Conservation (phyloP, 140 eudicot species). For the Oenanthe javanica region DNA sequence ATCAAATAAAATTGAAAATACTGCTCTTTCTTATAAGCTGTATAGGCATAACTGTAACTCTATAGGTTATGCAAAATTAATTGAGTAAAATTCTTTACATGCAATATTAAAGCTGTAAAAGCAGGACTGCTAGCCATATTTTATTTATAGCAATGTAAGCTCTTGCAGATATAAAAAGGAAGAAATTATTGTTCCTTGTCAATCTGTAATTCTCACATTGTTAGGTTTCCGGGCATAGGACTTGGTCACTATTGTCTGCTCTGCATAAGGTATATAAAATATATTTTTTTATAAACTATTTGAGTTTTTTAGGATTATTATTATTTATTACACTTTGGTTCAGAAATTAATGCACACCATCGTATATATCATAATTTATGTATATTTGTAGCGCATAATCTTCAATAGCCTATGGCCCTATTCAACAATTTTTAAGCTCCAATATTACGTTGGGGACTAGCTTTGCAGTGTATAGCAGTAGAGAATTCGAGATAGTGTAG, state of each 20-base stretch:
- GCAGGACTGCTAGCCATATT: too few relatives aligned
- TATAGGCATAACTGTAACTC: background rate
- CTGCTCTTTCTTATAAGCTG: background rate
- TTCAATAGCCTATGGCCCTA: background rate
- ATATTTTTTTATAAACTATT: background rate
- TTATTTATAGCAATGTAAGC: too few relatives aligned
- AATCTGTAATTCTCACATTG: background rate
- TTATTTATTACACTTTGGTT: background rate
- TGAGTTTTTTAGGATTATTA: background rate
- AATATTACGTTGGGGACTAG: background rate
- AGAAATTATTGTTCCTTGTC: background rate
- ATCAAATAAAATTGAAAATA: background rate
- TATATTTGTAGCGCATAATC: background rate
- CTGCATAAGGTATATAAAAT: background rate
- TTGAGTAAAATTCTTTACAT: background rate
- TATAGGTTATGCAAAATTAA: background rate
- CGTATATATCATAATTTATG: background rate
- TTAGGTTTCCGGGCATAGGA: background rate
- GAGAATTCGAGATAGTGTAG: background rate
- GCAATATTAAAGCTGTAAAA: too few relatives aligned
- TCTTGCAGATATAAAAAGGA: too few relatives aligned
- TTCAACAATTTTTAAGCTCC: background rate
- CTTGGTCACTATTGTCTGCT: background rate
- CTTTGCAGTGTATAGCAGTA: background rate
- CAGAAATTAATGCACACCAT: background rate